Evolutionary conservation across 192 early-diverging fungal species (phyloP), one percentile per base, ranked within the genome.

Genomic region (Gonapodya sp.): DNA sequence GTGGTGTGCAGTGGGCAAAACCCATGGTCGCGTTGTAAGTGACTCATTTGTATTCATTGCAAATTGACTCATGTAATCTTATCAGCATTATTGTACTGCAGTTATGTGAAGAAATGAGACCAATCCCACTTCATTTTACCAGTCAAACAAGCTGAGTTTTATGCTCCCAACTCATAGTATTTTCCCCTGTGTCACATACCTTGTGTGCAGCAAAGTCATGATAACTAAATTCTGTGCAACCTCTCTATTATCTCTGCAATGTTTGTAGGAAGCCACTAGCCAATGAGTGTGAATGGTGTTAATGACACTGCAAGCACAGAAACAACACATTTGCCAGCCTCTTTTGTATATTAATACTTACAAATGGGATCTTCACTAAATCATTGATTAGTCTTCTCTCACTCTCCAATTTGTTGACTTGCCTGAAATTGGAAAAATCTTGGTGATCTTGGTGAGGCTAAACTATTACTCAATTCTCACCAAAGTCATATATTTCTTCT

Each of bases 401-500:
- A 64, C 46, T 64, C 24, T 64, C 46, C 46, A 64, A 64, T 64
- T 64, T 64, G 46, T 64, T 8, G 24, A 24, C 46, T 64, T 64
- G 46, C 46, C 46, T 64, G 46, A 64, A 16, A 64, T 64, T 64
- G 8, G 46, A 64, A 64, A 64, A 64, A 64, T 24, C 46, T 16
- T 64, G 46, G 8, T 64, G 24, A 8, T 16, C 46, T 16, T 64
- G 8, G 8, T 64, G 46, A 64, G 46, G 8, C 8, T 24, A 24
- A 8, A 64, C 24, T 24, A 64, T 24, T 64, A 24, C 46, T 16
- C 8, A 64, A 24, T 16, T 24, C 8, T 64, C 24, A 64, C 46
- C 46, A 64, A 64, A 16, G 46, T 92, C 90, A 81, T 98, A 98
- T 30, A 98, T 88, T 30, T 93, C 92, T 79, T 95, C 95, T 36